Evolutionary conservation across 2,329 filamentous ascomycete genomes (phyloP).

Genomic region (Nemania diffusa): DNA sequence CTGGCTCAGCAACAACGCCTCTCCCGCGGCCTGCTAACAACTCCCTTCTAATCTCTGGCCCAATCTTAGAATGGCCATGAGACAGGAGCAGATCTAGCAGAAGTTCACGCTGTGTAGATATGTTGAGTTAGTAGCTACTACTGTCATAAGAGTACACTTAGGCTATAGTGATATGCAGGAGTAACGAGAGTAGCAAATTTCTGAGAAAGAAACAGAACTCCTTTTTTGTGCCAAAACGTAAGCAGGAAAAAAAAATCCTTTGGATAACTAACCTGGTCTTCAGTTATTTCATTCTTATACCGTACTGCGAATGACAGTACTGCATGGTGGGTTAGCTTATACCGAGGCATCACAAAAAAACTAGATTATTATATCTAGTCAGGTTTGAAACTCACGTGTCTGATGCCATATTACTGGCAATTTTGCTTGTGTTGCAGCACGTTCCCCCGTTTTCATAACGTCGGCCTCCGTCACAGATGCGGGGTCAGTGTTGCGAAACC

Average conservation of each 20-base stretch:
- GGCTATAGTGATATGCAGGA: neutral
- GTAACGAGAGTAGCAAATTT: neutral
- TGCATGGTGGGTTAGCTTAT: constrained; percentile 3
- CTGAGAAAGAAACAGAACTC: neutral
- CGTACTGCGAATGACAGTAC: constrained; percentile 90
- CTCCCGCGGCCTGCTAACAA: constrained; percentile 87
- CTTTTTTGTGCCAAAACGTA: neutral
- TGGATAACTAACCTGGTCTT: constrained; percentile 70
- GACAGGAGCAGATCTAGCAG: constrained; percentile 86
- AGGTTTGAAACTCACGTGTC: constrained; percentile 58
- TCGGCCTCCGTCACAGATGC: constrained; percentile 65
- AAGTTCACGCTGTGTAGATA: constrained; percentile 71
- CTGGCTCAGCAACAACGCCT: constrained; percentile 74
- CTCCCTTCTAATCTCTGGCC: constrained; percentile 89
- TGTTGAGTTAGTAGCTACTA: constrained; percentile 11
- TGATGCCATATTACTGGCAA: constrained; percentile 97
- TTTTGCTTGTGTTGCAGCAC: constrained; percentile 67
- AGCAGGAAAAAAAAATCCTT: neutral
- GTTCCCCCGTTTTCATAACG: constrained; percentile 60
- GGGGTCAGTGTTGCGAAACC: constrained; percentile 79
- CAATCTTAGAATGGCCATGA: constrained; percentile 87
- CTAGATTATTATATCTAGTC: neutral
- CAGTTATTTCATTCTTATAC: constrained; percentile 95
- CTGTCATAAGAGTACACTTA: neutral
- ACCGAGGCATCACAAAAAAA: neutral